Conservation (phyloP, 768 basidiomycete species). For the Filobasidium wieringae region DNA sequence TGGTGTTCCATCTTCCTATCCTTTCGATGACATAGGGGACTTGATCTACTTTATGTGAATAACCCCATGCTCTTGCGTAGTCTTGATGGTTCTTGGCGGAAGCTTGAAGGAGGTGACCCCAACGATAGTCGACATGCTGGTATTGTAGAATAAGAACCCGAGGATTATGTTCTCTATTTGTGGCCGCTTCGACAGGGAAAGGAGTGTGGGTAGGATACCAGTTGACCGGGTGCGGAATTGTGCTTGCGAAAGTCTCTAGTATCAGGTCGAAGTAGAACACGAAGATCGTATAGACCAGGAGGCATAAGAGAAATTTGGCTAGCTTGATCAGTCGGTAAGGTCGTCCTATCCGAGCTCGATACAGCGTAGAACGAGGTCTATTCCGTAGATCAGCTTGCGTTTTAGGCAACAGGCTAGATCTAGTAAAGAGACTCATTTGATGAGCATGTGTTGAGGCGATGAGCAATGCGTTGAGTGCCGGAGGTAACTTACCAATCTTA, state of each 20-base stretch:
- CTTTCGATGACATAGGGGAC: background rate
- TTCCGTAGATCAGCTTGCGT: too few species aligned
- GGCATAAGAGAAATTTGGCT: background rate
- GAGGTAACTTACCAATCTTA: too few species aligned
- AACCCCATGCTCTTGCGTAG: background rate
- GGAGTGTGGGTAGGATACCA: background rate
- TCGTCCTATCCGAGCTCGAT: too few species aligned
- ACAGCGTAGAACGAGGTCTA: too few species aligned
- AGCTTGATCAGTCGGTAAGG: too few species aligned
- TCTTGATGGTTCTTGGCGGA: background rate
- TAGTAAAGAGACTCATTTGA: too few species aligned
- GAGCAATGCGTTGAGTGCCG: too few species aligned
- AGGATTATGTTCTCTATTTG: background rate
- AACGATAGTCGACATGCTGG: background rate
- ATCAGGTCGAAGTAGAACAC: background rate
- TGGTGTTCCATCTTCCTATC: background rate
- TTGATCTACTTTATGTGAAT: background rate
- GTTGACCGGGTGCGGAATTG: background rate
- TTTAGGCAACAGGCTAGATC: too few species aligned
- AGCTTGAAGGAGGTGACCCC: background rate
- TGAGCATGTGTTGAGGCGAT: too few species aligned
- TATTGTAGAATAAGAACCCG: background rate
- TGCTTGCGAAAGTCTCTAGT: background rate
- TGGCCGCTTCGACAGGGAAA: background rate
- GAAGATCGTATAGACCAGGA: background rate